Percentiles rank a stretch among this genome's conserved stretches.
These are phyloP conservation scores for Eucalyptus shirleyi DNA, from an alignment of 345 rosid species.

Conservation along the genomic window DNA sequence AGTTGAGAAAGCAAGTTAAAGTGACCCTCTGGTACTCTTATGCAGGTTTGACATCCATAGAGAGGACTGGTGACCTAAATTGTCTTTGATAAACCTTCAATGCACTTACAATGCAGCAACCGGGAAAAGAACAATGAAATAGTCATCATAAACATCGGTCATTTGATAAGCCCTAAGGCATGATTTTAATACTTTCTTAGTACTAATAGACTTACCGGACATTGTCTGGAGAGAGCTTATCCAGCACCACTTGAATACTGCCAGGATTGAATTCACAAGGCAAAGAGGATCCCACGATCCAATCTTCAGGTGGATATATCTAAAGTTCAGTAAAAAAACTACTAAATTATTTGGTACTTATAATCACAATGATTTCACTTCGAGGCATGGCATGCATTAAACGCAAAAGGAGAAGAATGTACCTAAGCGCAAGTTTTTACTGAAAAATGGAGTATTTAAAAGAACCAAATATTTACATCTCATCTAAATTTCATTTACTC, in stretches of 20 bases:
- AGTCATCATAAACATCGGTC: not conserved
- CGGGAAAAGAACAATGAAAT: not conserved
- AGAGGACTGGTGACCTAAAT: not conserved
- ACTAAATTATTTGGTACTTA: not conserved
- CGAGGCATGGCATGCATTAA: not conserved
- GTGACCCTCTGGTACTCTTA: not conserved
- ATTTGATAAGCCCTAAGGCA: not conserved
- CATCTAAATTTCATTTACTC: not conserved
- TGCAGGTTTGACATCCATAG: not conserved
- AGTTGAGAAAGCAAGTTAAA: not conserved
- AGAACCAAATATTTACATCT: not conserved
- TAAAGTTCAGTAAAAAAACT: conserved; percentile 1
- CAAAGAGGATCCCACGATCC: conserved; percentile 70
- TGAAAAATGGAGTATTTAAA: not conserved
- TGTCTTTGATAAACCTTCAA: not conserved
- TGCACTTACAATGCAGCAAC: not conserved
- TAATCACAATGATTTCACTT: not conserved
- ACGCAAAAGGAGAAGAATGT: not conserved
- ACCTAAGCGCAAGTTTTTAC: not conserved
- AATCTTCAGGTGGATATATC: conserved; percentile 69
- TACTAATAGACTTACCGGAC: conserved; percentile 39
- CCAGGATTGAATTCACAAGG: conserved; percentile 59
- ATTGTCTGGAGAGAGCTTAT: conserved; percentile 55
- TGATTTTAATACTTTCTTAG: not conserved
- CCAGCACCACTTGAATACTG: conserved; percentile 38